Evolutionary conservation across 768 basidiomycete species (phyloP).

Genomic region (Tephrocybe rancida): DNA sequence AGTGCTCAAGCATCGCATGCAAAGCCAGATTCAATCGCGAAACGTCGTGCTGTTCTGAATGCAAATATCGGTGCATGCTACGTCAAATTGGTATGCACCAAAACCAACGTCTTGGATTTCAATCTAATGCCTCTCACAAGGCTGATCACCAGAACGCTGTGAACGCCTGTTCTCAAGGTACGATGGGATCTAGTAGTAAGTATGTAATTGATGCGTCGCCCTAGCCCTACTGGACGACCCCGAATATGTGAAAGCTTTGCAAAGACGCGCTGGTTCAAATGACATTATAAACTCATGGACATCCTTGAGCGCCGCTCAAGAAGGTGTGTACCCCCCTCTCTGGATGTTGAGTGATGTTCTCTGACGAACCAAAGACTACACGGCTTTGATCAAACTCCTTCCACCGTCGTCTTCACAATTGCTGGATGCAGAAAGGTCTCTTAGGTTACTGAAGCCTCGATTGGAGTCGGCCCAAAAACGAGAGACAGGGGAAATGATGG

Average conservation of each 20-base stretch:
- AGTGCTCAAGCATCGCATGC: constrained; percentile 8
- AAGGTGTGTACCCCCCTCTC: constrained; percentile 52
- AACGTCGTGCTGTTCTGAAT: constrained; percentile 71
- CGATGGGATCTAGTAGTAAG: constrained; percentile 5
- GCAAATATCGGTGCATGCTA: constrained; percentile 91
- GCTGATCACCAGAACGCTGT: constrained; percentile 80
- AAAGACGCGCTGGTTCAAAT: constrained; percentile 86
- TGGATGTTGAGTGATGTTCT: not conserved
- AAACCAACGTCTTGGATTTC: not conserved
- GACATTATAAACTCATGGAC: constrained; percentile 83
- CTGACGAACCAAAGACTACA: constrained; percentile 64
- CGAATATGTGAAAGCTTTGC: constrained; percentile 82
- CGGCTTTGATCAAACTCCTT: constrained; percentile 63
- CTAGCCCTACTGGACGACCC: constrained; percentile 75
- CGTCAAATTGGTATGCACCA: constrained; percentile 68
- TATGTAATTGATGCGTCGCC: constrained; percentile 27
- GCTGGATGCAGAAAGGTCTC: constrained; percentile 47
- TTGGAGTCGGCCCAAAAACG: constrained; percentile 77
- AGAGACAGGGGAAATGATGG: constrained; percentile 91
- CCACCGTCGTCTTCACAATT: constrained; percentile 55
- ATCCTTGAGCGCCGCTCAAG: constrained; percentile 77
- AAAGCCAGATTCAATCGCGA: constrained; percentile 42
- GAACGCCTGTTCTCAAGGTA: constrained; percentile 79
- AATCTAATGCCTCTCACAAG: constrained; percentile 35
- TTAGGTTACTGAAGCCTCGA: constrained; percentile 63